A percentile compares a stretch with the other conserved stretches of the same genome.
These are phyloP conservation scores for Pseudofabraea citricarpa DNA, from an alignment of 2,329 filamentous ascomycete genomes.

Conservation along the genomic window DNA sequence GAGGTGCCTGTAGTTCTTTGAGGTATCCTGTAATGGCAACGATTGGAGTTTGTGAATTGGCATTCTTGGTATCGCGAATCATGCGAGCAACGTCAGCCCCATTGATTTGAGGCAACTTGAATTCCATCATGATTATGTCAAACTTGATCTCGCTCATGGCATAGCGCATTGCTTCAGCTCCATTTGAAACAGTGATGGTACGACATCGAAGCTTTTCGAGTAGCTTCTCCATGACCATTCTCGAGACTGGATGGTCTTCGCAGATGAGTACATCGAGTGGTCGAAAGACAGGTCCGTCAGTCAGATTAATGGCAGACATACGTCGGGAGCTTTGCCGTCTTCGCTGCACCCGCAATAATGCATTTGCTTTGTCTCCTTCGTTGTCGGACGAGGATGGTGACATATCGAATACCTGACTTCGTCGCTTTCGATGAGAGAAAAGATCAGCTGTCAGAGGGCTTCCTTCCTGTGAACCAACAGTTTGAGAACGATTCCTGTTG, in stretches of 20 bases:
- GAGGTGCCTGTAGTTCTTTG: conserved; percentile 92
- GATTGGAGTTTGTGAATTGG: conserved; percentile 90
- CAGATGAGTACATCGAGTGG: conserved; percentile 93
- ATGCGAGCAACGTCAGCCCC: conserved; percentile 94
- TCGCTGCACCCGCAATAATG: conserved; percentile 84
- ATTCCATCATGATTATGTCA: conserved; percentile 98
- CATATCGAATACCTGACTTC: conserved; percentile 92
- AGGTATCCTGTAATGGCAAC: conserved; percentile 95
- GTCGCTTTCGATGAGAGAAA: conserved; percentile 76
- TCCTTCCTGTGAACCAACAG: conserved; percentile 89
- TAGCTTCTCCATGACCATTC: conserved; percentile 98
- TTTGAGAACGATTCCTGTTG: conserved; percentile 79
- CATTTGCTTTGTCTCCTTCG: conserved; percentile 88
- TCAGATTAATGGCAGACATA: conserved; percentile 83
- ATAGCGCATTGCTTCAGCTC: conserved; percentile 86
- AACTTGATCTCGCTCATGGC: conserved; percentile 98
- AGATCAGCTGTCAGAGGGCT: conserved; percentile 65
- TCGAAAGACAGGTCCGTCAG: conserved; percentile 80
- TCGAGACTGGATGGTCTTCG: conserved; percentile 94
- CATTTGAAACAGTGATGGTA: conserved; percentile 86
- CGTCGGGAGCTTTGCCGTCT: conserved; percentile 93
- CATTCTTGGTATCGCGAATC: conserved; percentile 94
- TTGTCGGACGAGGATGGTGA: conserved; percentile 98
- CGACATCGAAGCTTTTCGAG: conserved; percentile 93
- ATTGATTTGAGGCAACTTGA: conserved; percentile 89